Evolutionary conservation across 352 stramenopile genomes (phyloP).

Genomic region (Pythium coloratum): DNA sequence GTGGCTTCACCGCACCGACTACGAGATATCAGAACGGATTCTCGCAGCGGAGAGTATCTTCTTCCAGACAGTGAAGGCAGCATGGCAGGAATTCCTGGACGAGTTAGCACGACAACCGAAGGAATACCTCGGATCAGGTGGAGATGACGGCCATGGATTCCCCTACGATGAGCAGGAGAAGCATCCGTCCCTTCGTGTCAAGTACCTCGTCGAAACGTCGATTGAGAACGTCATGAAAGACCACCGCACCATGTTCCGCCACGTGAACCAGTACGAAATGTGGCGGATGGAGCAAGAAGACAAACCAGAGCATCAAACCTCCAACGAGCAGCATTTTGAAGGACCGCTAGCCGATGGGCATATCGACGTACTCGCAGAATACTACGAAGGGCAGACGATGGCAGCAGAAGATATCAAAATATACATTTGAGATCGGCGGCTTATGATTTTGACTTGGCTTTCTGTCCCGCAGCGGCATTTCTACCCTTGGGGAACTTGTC

Average conservation of each 20-base stretch:
- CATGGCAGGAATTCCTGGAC: slow-evolving; percentile 57
- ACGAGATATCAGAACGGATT: slow-evolving; percentile 41
- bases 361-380: slow-evolving; percentile 50
- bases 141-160: slow-evolving; percentile 34
- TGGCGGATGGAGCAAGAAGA: slow-evolving; percentile 80
- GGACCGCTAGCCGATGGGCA: slow-evolving; percentile 44
- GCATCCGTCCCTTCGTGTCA: slow-evolving; percentile 51
- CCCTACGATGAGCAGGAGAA: slow-evolving; percentile 59
- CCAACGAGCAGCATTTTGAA: slow-evolving; percentile 40
- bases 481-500: slow-evolving; percentile 73
- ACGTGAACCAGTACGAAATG: slow-evolving; percentile 49
- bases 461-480: slow-evolving; percentile 20
- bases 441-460: slow-evolving; percentile 5
- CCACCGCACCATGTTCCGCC: slow-evolving; percentile 49
- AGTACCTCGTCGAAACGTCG: slow-evolving; percentile 63
- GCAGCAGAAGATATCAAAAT: slow-evolving; percentile 45
- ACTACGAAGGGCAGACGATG: slow-evolving; percentile 59
- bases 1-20: slow-evolving; percentile 72
- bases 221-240: slow-evolving; percentile 53
- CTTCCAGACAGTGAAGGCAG: slow-evolving; percentile 50
- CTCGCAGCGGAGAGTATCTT: slow-evolving; percentile 47
- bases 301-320: slow-evolving; percentile 35
- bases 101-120: slow-evolving; percentile 52
- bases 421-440: slow-evolving; percentile 1
- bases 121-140: slow-evolving; percentile 35